Conservation (phyloP, 345 rosid genomes). For the Populus nigra region DNA sequence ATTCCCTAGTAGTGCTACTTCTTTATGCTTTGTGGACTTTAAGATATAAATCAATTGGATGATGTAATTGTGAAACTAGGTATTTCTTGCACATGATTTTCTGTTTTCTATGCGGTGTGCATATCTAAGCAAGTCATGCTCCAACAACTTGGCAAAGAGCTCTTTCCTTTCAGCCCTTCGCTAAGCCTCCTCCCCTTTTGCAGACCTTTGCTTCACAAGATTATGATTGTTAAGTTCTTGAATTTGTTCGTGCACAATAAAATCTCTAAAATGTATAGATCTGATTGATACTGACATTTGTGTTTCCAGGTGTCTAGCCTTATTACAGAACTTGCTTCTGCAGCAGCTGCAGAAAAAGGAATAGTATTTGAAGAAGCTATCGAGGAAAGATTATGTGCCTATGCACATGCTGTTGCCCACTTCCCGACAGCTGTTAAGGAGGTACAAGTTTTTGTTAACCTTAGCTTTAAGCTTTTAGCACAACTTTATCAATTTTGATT, state of each 20-base stretch:
- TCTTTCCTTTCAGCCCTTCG: not conserved
- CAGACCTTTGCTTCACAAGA: not conserved
- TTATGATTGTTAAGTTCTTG: not conserved
- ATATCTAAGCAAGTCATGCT: not conserved
- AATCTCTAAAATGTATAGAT: not conserved
- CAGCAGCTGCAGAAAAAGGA: slow-evolving; percentile 75
- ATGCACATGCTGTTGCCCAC: slow-evolving; percentile 84
- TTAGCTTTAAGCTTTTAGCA: not conserved
- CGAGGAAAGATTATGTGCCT: slow-evolving; percentile 89
- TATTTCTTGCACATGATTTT: not conserved
- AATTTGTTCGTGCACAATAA: not conserved
- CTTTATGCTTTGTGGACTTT: not conserved
- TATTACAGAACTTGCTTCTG: slow-evolving; percentile 72
- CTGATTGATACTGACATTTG: not conserved
- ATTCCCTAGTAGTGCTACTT: not conserved
- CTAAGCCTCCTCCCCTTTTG: not conserved
- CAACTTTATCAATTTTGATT: not conserved
- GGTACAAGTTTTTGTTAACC: slow-evolving; percentile 28
- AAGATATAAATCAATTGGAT: not conserved
- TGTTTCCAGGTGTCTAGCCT: slow-evolving; percentile 66
- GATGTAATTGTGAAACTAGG: not conserved
- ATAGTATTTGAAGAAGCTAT: slow-evolving; percentile 66
- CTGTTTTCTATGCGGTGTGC: not conserved
- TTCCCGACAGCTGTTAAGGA: slow-evolving; percentile 96
- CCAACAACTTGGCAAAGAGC: not conserved